Conservation (phyloP, 1,284 basidiomycete species). For the Pseudozyma flocculosa region DNA sequence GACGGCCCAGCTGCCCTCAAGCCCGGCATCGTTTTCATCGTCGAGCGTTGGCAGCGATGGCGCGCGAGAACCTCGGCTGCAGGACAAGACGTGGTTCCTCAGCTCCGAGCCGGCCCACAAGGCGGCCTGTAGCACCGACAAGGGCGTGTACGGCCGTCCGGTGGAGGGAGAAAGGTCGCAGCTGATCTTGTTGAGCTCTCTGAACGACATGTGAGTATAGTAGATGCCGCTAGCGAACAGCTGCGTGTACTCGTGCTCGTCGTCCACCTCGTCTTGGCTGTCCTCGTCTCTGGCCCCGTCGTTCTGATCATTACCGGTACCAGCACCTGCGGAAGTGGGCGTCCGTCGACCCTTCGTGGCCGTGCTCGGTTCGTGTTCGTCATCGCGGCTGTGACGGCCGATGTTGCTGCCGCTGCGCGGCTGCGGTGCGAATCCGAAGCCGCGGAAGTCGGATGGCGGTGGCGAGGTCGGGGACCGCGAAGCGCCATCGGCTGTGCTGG, state of each 20-base stretch:
- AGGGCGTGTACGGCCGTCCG: slow-evolving; percentile 28
- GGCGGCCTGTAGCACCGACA: slow-evolving; percentile 40
- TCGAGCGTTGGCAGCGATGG: neutral
- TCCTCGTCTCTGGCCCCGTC: too few species aligned
- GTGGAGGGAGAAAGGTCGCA: slow-evolving; percentile 27
- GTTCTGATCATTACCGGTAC: too few species aligned
- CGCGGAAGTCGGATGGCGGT: neutral
- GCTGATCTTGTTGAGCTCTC: slow-evolving; percentile 38
- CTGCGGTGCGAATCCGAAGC: neutral
- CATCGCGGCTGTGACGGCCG: too few species aligned
- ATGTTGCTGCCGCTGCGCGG: too few species aligned
- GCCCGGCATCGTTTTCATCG: neutral
- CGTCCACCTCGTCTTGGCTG: slow-evolving; percentile 31
- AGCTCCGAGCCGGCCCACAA: slow-evolving; percentile 48
- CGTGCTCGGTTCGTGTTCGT: neutral
- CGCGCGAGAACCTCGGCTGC: neutral
- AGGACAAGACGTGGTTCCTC: slow-evolving; percentile 29
- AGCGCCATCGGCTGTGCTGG: neutral
- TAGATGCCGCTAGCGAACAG: slow-evolving; percentile 80
- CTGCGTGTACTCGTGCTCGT: slow-evolving; percentile 56
- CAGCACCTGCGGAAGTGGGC: neutral
- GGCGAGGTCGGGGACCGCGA: neutral
- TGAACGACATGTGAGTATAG: slow-evolving; percentile 75
- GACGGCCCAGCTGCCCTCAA: neutral
- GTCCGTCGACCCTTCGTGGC: slow-evolving; percentile 7